Evolutionary conservation across 305 asterid species (phyloP).

Genomic region (Fraxinus albicans): DNA sequence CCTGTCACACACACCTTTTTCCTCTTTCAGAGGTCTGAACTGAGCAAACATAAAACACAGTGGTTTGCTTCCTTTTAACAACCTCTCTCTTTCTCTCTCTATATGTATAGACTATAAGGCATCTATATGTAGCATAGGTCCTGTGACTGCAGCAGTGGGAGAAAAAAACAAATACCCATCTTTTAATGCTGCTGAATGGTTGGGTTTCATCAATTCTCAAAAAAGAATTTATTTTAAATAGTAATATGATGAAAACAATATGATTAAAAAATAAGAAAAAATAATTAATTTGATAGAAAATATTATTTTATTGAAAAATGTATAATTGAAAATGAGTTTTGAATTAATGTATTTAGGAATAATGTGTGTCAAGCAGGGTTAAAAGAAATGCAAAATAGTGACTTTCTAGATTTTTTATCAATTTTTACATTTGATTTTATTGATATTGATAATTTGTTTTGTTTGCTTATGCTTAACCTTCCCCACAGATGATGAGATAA

Average conservation of each 20-base stretch:
- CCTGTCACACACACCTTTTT: not conserved
- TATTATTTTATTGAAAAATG: too few relatives aligned
- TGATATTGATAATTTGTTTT: constrained; percentile 16
- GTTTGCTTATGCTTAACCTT: constrained; percentile 23
- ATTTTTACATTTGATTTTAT: not conserved
- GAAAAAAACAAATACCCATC: constrained; percentile 26
- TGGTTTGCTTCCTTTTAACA: constrained; percentile 24
- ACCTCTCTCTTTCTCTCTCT: not conserved
- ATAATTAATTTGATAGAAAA: too few relatives aligned
- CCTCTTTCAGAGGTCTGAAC: constrained; percentile 30
- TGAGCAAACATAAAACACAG: constrained; percentile 31
- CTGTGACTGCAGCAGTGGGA: constrained; percentile 23
- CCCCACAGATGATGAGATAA: constrained; percentile 71
- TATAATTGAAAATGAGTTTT: too few relatives aligned
- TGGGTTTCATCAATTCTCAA: constrained; percentile 30
- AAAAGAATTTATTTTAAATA: not conserved
- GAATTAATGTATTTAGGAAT: too few relatives aligned
- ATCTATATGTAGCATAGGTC: constrained; percentile 18
- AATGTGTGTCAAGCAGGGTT: not conserved
- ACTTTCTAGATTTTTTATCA: constrained; percentile 17
- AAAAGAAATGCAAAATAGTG: constrained; percentile 15
- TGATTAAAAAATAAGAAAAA: too few relatives aligned
- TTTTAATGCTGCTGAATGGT: constrained; percentile 30
- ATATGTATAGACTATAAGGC: not conserved
- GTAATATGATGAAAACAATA: too few relatives aligned